Percentiles rank a stretch among this genome's conserved stretches.
Evolutionary conservation across 2,329 filamentous ascomycete species (phyloP).

Genomic region (Colletotrichum paranaense): DNA sequence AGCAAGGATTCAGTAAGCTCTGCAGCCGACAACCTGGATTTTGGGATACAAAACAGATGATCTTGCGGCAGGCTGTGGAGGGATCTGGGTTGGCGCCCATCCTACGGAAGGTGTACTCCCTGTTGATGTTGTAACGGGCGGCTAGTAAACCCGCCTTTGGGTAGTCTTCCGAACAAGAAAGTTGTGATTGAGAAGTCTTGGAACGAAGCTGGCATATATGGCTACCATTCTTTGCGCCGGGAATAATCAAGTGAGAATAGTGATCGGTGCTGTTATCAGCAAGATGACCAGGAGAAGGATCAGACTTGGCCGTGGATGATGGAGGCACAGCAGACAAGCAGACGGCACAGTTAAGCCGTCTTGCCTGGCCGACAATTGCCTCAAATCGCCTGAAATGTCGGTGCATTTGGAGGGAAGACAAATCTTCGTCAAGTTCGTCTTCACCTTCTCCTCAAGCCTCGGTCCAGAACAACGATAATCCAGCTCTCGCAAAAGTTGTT

Average conservation of each 20-base stretch:
- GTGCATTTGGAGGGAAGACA: not conserved
- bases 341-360: not conserved
- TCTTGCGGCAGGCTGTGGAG: not conserved
- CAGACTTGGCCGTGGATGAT: not conserved
- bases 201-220: not conserved
- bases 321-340: not conserved
- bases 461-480: too few species aligned
- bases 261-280: not conserved
- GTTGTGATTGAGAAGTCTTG: not conserved
- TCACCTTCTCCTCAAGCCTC: not conserved
- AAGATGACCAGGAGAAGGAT: too few species aligned
- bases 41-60: not conserved
- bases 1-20: not conserved
- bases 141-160: not conserved
- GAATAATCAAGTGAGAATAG: not conserved
- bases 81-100: not conserved
- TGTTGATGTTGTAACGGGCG: not conserved
- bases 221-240: not conserved
- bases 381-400: not conserved
- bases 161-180: not conserved
- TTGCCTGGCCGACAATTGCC: not conserved
- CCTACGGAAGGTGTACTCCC: not conserved
- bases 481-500: not conserved
- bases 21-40: not conserved
- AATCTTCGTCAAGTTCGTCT: not conserved